Percentiles rank a stretch among this genome's conserved stretches.
These are phyloP conservation scores for Fusarium tanahbumbuense DNA, from an alignment of 2,329 filamentous ascomycete genomes.

Conservation along the genomic window DNA sequence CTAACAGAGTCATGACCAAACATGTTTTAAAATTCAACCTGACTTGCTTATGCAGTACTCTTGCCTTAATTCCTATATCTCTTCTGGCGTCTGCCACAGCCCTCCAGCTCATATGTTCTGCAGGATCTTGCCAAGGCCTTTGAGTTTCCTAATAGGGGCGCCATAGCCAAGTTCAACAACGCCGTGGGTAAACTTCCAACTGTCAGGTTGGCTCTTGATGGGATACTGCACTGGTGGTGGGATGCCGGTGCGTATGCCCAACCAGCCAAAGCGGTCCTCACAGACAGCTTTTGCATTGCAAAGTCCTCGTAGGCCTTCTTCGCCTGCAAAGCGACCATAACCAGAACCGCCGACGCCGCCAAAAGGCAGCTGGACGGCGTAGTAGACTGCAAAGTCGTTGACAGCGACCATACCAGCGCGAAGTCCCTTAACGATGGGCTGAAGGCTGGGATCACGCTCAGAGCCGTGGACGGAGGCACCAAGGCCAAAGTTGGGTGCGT, in stretches of 20 bases:
- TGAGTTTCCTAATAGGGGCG: conserved; percentile 51
- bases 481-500: conserved; percentile 85
- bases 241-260: conserved; percentile 79
- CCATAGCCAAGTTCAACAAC: conserved; percentile 73
- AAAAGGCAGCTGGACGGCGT: conserved; percentile 94
- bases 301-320: conserved; percentile 84
- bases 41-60: not conserved
- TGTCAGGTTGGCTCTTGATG: conserved; percentile 70
- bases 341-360: conserved; percentile 90
- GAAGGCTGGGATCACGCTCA: conserved; percentile 68
- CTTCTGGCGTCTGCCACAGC: not conserved
- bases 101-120: conserved; percentile 53
- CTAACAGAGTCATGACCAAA: not conserved
- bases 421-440: conserved; percentile 73
- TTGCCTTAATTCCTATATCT: not conserved
- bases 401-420: conserved; percentile 91
- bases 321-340: conserved; percentile 92
- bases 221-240: conserved; percentile 86
- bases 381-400: conserved; percentile 95
- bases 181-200: conserved; percentile 73
- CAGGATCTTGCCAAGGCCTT: conserved; percentile 56
- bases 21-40: not conserved
- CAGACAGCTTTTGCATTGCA: conserved; percentile 92
- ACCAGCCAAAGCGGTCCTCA: conserved; percentile 73
- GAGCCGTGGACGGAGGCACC: conserved; percentile 89